Percentiles rank a stretch among this genome's conserved stretches.
These are phyloP conservation scores for Penicillium nucicola DNA, from an alignment of 495 filamentous ascomycete genomes.

Conservation along the genomic window DNA sequence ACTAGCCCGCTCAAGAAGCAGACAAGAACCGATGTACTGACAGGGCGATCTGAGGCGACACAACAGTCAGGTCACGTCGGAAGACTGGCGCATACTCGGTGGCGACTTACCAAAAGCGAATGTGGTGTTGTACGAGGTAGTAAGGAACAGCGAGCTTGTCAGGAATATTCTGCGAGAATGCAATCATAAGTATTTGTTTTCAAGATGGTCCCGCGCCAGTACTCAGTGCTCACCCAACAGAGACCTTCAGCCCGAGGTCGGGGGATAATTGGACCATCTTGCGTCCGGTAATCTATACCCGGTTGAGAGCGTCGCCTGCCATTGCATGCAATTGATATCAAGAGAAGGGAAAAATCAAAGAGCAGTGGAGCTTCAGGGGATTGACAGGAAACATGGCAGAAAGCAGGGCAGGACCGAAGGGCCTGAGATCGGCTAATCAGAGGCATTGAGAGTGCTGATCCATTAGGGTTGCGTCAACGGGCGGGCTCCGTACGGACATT, in stretches of 20 bases:
- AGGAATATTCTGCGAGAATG: slow-evolving; percentile 30
- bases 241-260: slow-evolving; percentile 35
- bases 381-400: slow-evolving; percentile 16
- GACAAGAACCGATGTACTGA: slow-evolving; percentile 34
- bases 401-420: slow-evolving; percentile 1
- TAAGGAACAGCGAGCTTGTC: slow-evolving; percentile 32
- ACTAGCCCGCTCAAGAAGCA: slow-evolving; percentile 34
- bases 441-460: slow-evolving; percentile 14
- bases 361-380: slow-evolving; percentile 22
- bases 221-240: slow-evolving; percentile 38
- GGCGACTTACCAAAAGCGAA: slow-evolving; percentile 40
- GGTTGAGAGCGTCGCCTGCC: slow-evolving; percentile 1
- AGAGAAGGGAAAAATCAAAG: not conserved
- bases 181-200: slow-evolving; percentile 9
- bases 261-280: slow-evolving; percentile 32
- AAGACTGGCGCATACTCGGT: not conserved
- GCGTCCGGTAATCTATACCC: slow-evolving; percentile 8
- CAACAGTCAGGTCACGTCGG: slow-evolving; percentile 7
- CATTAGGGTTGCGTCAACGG: slow-evolving; percentile 21
- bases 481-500: slow-evolving; percentile 7
- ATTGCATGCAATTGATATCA: slow-evolving; percentile 7
- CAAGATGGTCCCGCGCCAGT: not conserved
- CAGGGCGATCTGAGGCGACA: slow-evolving; percentile 35
- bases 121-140: slow-evolving; percentile 34
- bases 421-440: slow-evolving; percentile 11